A percentile compares a stretch with the other conserved stretches of the same genome.
Evolutionary conservation across 2,329 filamentous ascomycete species (phyloP).

Genomic region (Botryosphaeria agaves): DNA sequence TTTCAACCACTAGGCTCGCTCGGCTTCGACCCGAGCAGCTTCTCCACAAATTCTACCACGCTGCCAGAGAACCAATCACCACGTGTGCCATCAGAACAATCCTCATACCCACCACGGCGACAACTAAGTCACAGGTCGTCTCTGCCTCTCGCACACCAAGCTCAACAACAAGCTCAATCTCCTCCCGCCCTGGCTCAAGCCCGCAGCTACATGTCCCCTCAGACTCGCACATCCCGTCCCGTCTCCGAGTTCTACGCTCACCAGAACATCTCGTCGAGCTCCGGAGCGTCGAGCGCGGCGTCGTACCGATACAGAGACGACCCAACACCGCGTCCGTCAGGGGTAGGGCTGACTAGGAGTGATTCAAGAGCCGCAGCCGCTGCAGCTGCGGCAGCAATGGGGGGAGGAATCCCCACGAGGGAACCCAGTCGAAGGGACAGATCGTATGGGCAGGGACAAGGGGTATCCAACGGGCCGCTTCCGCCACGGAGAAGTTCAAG

Average conservation of each 20-base stretch:
- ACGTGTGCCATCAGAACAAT: constrained; percentile 7
- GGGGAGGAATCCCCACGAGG: constrained; percentile 45
- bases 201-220: constrained; percentile 12
- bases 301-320: constrained; percentile 32
- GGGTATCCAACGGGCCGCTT: constrained; percentile 42
- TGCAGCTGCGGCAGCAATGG: constrained; percentile 38
- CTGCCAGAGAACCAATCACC: constrained; percentile 1
- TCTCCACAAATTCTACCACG: constrained; percentile 9
- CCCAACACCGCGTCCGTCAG: constrained; percentile 16
- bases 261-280: constrained; percentile 28
- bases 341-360: constrained; percentile 38
- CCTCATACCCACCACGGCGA: constrained; percentile 15
- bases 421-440: constrained; percentile 54
- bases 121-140: constrained; percentile 24
- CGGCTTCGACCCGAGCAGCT: constrained; percentile 23
- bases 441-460: constrained; percentile 43
- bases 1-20: constrained; percentile 18
- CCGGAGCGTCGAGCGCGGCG: constrained; percentile 19
- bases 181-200: constrained; percentile 6
- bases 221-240: constrained; percentile 14
- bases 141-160: constrained; percentile 24
- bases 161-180: constrained; percentile 17
- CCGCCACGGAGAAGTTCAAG: constrained; percentile 65
- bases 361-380: constrained; percentile 43
- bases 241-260: constrained; percentile 31